A percentile compares a stretch with the other conserved stretches of the same genome.
These are phyloP conservation scores for Pleodorina starrii DNA, from an alignment of 139 green algal species.

Conservation along the genomic window DNA sequence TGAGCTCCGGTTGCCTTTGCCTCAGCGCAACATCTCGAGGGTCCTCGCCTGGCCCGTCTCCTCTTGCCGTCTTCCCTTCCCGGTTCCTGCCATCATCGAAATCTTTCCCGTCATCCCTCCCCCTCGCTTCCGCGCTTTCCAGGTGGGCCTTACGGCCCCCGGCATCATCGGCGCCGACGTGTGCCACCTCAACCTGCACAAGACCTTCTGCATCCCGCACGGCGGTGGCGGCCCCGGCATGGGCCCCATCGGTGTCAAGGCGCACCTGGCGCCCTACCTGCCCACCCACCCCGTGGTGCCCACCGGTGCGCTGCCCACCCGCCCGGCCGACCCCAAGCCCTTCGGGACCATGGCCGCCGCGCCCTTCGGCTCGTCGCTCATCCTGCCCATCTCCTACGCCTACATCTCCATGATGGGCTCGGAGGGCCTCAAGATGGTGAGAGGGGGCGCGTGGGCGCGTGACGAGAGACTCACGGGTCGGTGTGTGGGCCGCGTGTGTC, in stretches of 20 bases:
- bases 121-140: background rate
- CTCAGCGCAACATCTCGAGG: no score
- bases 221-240: conserved; percentile 85
- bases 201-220: conserved; percentile 99
- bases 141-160: conserved; percentile 97
- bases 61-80: no score
- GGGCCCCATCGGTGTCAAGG: conserved; percentile 95
- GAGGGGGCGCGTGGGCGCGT: no score
- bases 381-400: conserved; percentile 98
- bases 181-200: conserved; percentile 99
- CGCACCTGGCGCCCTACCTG: conserved; percentile 97
- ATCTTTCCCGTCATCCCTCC: no score
- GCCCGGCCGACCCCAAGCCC: conserved; percentile 67
- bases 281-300: conserved; percentile 93
- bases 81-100: no score
- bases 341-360: conserved; percentile 96
- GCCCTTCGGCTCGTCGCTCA: conserved; percentile 96
- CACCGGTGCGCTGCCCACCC: conserved; percentile 80
- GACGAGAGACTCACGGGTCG: no score
- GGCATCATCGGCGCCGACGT: conserved; percentile 99
- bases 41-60: no score
- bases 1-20: no score
- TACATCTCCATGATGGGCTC: conserved; percentile 99
- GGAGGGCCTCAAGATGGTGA: conserved; percentile 87
- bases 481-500: no score